Base-by-base conservation (phyloP, 116 monocot species). In the Papilionanthe hybrid region DNA sequence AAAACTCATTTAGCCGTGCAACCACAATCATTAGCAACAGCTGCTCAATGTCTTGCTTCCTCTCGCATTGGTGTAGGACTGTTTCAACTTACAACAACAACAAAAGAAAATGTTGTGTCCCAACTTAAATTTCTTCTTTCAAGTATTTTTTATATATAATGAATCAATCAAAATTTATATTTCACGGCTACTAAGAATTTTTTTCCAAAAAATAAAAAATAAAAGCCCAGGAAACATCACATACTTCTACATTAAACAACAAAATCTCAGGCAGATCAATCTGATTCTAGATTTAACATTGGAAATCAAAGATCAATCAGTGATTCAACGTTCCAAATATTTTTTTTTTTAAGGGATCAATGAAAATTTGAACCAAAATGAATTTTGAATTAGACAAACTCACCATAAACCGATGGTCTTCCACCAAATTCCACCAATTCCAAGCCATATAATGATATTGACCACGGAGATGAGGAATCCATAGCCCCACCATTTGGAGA, bases 361-460 rank as follows among this genome's bases (percentile, higher is more conserved):
- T 69, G 37, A 50, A 75, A 50, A 75, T 83, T 66, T 58, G 32
- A 27, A 42, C 22, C 44, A 47, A 50, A 85, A 37, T 37, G 28
- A 75, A 22, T 3, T 75, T 47, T 9, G 41, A 23, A 23, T 47
- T 56, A 7, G 55, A 22, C 20, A 6, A 15, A 12, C 71, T 96
- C 89, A 94, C 96, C 94, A 96, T 81, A 96, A 85, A 29, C 96
- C 96, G 37, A 96, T 86, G 78, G 80, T 75, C 83, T 96, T 96
- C 96, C 96, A 96, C 96, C 96, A 96, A 76, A 92, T 77, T 57
- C 96, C 96, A 13, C 96, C 96, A 55, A 94, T 58, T 18, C 94
- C 96, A 7, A 94, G 86, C 96, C 96, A 96, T 66, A 96, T 94
- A 79, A 96, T 20, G 19, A 96, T 92, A 77, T 96, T 96, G 63